Percentiles rank a stretch among this genome's conserved stretches.
Conservation (phyloP, 2,329 filamentous ascomycete species). For the Triangularia setosa region DNA sequence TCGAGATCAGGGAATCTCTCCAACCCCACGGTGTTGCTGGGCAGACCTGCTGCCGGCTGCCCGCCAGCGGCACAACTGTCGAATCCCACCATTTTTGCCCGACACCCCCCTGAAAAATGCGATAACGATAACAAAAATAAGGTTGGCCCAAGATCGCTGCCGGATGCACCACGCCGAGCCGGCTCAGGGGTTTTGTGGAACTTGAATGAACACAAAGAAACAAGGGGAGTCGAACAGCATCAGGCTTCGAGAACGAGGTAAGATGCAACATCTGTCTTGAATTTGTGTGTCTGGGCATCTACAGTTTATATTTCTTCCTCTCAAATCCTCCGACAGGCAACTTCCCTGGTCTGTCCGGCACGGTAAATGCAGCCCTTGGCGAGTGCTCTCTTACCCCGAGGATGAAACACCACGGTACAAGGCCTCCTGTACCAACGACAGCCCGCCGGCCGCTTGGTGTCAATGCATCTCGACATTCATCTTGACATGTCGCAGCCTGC, state of each 20-base stretch:
- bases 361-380: background rate
- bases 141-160: background rate
- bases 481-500: background rate
- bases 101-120: background rate
- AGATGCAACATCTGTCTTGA: background rate
- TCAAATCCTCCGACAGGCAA: background rate
- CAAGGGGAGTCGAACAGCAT: background rate
- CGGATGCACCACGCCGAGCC: background rate
- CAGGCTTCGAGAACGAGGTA: background rate
- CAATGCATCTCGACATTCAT: background rate
- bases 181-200: background rate
- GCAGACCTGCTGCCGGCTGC: constrained; percentile 1
- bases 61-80: constrained; percentile 3
- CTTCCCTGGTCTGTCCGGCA: background rate
- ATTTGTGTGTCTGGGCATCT: background rate
- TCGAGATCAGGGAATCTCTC: constrained; percentile 19
- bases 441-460: background rate
- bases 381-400: background rate
- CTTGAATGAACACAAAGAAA: background rate
- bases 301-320: background rate
- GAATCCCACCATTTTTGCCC: constrained; percentile 5
- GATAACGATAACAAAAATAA: constrained; percentile 6
- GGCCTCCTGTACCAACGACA: background rate
- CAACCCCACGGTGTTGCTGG: constrained; percentile 5
- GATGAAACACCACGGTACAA: constrained; percentile 4